Conservation (phyloP, 768 basidiomycete species). For the Agrocybe praecox region DNA sequence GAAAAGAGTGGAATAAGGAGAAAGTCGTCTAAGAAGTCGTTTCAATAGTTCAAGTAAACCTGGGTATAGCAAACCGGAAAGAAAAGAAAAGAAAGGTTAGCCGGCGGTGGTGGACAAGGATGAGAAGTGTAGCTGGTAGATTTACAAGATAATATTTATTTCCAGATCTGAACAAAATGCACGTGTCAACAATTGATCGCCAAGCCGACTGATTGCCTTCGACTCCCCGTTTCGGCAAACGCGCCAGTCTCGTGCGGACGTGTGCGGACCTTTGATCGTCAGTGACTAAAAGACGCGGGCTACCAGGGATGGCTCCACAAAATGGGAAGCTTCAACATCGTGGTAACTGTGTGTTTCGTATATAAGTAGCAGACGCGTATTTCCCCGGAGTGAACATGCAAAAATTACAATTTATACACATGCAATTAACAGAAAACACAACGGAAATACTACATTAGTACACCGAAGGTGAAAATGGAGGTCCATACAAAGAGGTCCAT, state of each 20-base stretch:
- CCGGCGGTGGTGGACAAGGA: conserved; percentile 17
- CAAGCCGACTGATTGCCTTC: conserved; percentile 5
- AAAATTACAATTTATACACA: too few relatives aligned
- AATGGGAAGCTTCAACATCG: too few relatives aligned
- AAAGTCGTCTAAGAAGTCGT: background rate
- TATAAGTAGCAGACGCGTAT: too few relatives aligned
- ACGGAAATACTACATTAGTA: too few relatives aligned
- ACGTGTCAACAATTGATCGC: conserved; percentile 15
- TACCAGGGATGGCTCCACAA: background rate
- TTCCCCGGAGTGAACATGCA: too few relatives aligned
- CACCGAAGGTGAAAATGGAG: too few relatives aligned
- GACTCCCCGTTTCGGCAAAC: background rate
- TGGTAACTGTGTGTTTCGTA: too few relatives aligned
- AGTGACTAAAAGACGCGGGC: too few relatives aligned
- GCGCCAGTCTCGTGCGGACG: background rate
- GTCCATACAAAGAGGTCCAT: too few relatives aligned
- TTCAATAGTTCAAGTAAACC: background rate
- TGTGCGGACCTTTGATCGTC: background rate
- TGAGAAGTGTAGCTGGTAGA: conserved; percentile 19
- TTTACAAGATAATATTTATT: conserved; percentile 22
- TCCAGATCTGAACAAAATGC: conserved; percentile 25
- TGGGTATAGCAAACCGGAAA: background rate
- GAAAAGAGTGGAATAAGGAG: background rate
- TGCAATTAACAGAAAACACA: too few relatives aligned
- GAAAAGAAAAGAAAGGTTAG: background rate